Conservation (phyloP, 768 basidiomycete genomes). For the Mycena amicta region DNA sequence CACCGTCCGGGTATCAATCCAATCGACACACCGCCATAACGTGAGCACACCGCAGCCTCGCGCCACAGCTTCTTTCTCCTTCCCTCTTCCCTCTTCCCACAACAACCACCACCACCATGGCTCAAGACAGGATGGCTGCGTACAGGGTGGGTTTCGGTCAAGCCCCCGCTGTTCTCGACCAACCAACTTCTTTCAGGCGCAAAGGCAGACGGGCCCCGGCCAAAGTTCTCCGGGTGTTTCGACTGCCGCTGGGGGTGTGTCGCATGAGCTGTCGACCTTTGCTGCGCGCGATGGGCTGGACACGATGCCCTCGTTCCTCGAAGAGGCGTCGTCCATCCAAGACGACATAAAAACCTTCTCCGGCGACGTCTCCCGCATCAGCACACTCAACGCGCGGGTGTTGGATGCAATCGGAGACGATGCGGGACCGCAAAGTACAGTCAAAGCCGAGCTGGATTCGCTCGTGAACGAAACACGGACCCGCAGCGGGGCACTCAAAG, state of each 20-base stretch:
- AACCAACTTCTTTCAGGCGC: conserved; percentile 6
- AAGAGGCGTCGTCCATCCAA: conserved; percentile 37
- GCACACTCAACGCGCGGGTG: conserved; percentile 40
- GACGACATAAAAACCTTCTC: conserved; percentile 41
- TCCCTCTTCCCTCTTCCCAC: background rate
- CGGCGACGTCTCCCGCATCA: conserved; percentile 40
- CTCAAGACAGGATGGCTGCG: conserved; percentile 12
- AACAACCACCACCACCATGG: background rate
- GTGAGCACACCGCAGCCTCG: too few species aligned
- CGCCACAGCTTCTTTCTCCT: background rate
- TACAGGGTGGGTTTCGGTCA: conserved; percentile 2
- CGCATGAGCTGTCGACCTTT: conserved; percentile 12
- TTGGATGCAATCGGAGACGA: conserved; percentile 40
- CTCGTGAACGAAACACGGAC: conserved; percentile 62
- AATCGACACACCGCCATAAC: too few species aligned
- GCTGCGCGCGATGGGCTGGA: conserved; percentile 1
- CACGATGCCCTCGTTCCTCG: conserved; percentile 8
- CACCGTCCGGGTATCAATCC: too few species aligned
- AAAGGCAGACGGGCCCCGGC: conserved; percentile 8
- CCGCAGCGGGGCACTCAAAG: conserved; percentile 58
- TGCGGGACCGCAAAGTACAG: background rate
- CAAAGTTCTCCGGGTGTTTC: background rate
- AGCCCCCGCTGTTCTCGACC: background rate
- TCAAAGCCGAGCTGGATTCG: conserved; percentile 47
- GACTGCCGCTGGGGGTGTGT: background rate